Evolutionary conservation across 257 asterid genomes (phyloP), one percentile per base, ranked within the genome.

Genomic region (Hygrophila difformis): DNA sequence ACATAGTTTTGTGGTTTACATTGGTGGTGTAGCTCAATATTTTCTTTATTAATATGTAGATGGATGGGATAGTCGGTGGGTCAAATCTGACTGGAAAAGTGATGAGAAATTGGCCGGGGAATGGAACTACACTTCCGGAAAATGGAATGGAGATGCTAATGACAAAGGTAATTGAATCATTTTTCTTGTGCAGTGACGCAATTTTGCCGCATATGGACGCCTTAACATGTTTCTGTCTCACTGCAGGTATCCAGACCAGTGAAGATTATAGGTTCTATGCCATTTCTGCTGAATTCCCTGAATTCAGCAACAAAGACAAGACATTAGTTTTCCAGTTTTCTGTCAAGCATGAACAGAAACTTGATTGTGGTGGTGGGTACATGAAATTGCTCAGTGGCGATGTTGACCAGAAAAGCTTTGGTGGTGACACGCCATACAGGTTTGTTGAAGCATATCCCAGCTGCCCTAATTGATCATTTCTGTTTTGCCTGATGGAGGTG

Each of bases 301-400:
- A 91, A 71, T 70, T 91, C 58, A 91, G 92, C 77, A 91, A 91
- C 73, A 86, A 86, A 77, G 99, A 79, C 3, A 78, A 76, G 43
- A 80, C 87, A 55, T 51, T 91, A 36, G 94, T 91, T 21, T 91
- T 91, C 61, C 99, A 91, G 59, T 91, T 86, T 59, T 73, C 93
- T 2, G 95, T 91, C 62, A 91, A 91, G 84, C 99, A 91, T 51
- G 99, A 91, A 61, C 99, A 91, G 66, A 91, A 91, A 75, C 95
- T 91, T 48, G 99, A 91, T 74, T 91, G 99, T 62, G 99, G 96
- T 56, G 98, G 98, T 71, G 98, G 98, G 52, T 91, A 91, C 82
- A 85, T 91, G 96, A 91, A 91, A 61, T 61, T 91, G 63, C 78
- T 91, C 36, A 77, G 93, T 59, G 93, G 93, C 31, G 96, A 80